Base-by-base conservation (phyloP, 768 basidiomycete genomes). In the Gyrodon lividus region DNA sequence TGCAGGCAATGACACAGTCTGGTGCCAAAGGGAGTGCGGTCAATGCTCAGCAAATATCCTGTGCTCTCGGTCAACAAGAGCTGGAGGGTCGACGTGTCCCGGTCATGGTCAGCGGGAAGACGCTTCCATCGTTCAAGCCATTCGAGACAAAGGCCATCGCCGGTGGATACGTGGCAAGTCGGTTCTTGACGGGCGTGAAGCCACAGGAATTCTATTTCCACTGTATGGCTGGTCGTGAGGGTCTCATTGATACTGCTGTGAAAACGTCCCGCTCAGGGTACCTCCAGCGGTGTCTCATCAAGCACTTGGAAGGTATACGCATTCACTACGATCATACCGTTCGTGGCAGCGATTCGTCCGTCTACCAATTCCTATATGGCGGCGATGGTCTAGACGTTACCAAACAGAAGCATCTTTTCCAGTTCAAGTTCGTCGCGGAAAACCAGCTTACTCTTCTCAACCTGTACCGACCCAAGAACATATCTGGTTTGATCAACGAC, bases 121-220 rank as follows among this genome's bases (percentile, higher is more conserved):
- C 97, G 0, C 75, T 99, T 5, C 97, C 97, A 10, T 93, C 93
- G 3, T 99, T 98, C 84, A 87, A 88, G 63, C 76, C 95, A 0
- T 98, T 98, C 71, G 97, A 98, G 71, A 98, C 97, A n/a, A 89
- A 86, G 54, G 94, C 97, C 5, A 92, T 98, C 55, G 96, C 97
- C 12, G 97, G 97, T 63, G 97, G 97, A 7, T 99, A 96, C 68
- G 91, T 99, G 41, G 94, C 92, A 13, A 97, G 96, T 68, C 92
- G 97, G 31, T 99, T 99, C 80, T 81, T 99, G 76, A 98, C 97
- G 6, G 97, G 97, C 48, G 85, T 99, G 68, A 91, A 89, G 60
- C 97, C 97, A 0, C 97, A 99, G 67, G 97, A 99, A 69, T 99
- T 98, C 73, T 99, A 97, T 75, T 99, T 99, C 79, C 97, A 99